phyloP scores from a whole-genome alignment of 2,329 filamentous ascomycete genomes.

The Arthrobotrys entomopaga region DNA sequence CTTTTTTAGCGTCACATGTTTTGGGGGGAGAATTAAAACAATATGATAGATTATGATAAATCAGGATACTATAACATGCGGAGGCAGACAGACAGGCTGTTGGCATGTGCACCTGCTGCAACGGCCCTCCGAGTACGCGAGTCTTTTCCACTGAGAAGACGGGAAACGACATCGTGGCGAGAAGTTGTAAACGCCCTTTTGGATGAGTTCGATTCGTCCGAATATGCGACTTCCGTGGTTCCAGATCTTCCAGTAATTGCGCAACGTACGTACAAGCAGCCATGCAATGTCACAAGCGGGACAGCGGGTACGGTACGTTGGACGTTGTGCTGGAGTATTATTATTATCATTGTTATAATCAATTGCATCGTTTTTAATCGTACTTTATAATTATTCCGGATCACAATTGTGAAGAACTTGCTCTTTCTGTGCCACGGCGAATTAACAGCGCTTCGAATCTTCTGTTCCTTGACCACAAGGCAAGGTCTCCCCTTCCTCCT shows the following conservation, averaged over 20 bases:
- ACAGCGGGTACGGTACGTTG: slow-evolving; percentile 23
- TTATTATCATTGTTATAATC: not conserved
- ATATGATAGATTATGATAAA: too few species aligned
- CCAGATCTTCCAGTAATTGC: slow-evolving; percentile 38
- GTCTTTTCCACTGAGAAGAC: not conserved
- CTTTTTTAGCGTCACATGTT: not conserved
- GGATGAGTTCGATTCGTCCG: slow-evolving; percentile 14
- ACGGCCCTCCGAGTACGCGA: not conserved
- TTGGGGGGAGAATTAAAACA: too few species aligned
- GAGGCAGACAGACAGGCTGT: not conserved
- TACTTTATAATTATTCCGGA: not conserved
- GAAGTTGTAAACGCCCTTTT: not conserved
- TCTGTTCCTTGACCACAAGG: slow-evolving; percentile 1
- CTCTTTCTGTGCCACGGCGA: slow-evolving; percentile 2
- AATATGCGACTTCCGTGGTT: slow-evolving; percentile 38
- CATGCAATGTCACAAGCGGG: slow-evolving; percentile 45
- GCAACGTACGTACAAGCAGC: slow-evolving; percentile 24
- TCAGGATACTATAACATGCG: not conserved
- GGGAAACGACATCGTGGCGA: slow-evolving; percentile 29
- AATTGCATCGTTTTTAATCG: not conserved
- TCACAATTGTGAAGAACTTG: not conserved
- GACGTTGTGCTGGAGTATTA: slow-evolving; percentile 13
- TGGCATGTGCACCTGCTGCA: not conserved
- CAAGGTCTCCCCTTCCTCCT: not conserved
- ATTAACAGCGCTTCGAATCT: not conserved